These are phyloP conservation scores for Psidium friedrichsthalianum DNA, from an alignment of 345 rosid genomes.

Conservation along the genomic window DNA sequence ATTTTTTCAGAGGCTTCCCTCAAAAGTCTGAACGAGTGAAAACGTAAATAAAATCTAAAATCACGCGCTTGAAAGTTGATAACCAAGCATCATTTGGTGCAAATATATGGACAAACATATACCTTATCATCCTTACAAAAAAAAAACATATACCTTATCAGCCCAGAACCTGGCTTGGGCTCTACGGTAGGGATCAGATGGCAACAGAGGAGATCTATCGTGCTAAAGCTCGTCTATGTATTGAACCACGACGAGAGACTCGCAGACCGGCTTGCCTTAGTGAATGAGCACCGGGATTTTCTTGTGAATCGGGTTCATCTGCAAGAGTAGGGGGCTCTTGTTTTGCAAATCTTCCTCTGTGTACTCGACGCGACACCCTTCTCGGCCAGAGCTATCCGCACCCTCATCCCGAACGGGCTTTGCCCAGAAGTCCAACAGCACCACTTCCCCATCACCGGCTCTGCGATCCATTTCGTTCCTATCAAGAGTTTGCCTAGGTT, in stretches of 20 bases:
- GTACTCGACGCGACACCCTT: slow-evolving; percentile 2
- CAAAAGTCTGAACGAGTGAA: too few relatives aligned
- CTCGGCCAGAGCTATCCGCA: not conserved
- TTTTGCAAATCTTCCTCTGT: slow-evolving; percentile 1
- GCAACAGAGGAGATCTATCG: not conserved
- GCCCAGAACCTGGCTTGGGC: not conserved
- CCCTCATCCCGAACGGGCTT: too few relatives aligned
- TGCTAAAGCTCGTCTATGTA: not conserved
- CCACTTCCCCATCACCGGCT: too few relatives aligned
- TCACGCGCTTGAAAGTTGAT: not conserved
- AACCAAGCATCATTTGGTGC: not conserved
- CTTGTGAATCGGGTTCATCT: slow-evolving; percentile 5
- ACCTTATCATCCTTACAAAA: too few relatives aligned
- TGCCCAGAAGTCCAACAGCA: too few relatives aligned
- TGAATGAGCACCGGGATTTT: slow-evolving; percentile 6
- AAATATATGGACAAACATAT: too few relatives aligned
- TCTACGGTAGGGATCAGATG: not conserved
- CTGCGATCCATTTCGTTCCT: too few relatives aligned
- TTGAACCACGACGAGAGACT: not conserved
- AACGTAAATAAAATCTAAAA: too few relatives aligned
- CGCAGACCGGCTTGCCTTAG: slow-evolving; percentile 5
- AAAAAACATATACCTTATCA: too few relatives aligned
- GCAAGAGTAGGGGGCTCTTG: not conserved
- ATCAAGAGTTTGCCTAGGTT: too few relatives aligned
- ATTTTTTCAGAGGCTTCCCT: too few relatives aligned